These are phyloP conservation scores for Debaryomyces coudertii DNA, from an alignment of 1,139 yeast genomes.

Conservation along the genomic window DNA sequence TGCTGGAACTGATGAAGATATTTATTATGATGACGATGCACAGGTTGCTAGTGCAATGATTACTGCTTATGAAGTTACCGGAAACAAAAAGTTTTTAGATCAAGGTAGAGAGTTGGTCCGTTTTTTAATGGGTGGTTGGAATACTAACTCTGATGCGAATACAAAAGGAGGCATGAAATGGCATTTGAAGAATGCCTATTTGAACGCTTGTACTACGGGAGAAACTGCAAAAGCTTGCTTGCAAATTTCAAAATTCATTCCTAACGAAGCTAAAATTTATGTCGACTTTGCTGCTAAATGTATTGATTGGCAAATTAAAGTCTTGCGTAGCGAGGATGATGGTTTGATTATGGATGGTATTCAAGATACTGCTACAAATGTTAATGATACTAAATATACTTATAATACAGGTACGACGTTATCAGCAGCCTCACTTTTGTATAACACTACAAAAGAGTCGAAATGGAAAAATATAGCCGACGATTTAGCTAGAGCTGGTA, in stretches of 20 bases:
- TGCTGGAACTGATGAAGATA: slow-evolving; percentile 59
- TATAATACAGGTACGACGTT: slow-evolving; percentile 71
- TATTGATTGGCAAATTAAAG: slow-evolving; percentile 56
- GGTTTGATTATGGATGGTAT: slow-evolving; percentile 66
- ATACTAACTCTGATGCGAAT: slow-evolving; percentile 42
- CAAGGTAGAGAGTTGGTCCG: slow-evolving; percentile 61
- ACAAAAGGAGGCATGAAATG: slow-evolving; percentile 66
- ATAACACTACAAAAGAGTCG: slow-evolving; percentile 53
- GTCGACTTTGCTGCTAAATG: slow-evolving; percentile 58
- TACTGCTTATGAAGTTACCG: slow-evolving; percentile 71
- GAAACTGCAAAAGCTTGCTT: slow-evolving; percentile 72
- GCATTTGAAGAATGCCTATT: slow-evolving; percentile 63
- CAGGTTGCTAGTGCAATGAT: slow-evolving; percentile 71
- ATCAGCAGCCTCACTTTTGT: slow-evolving; percentile 57
- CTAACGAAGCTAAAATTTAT: slow-evolving; percentile 46
- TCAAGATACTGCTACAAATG: slow-evolving; percentile 48
- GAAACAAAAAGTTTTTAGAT: slow-evolving; percentile 54
- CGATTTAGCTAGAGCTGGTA: slow-evolving; percentile 62
- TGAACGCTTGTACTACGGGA: slow-evolving; percentile 70
- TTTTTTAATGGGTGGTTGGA: slow-evolving; percentile 72
- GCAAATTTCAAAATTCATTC: slow-evolving; percentile 58
- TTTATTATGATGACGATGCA: slow-evolving; percentile 77
- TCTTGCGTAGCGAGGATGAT: slow-evolving; percentile 57
- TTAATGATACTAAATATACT: slow-evolving; percentile 63
- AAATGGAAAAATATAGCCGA: slow-evolving; percentile 61